phyloP scores from a whole-genome alignment of 805 yeast genomes.

The Nakazawaea siamensis region DNA sequence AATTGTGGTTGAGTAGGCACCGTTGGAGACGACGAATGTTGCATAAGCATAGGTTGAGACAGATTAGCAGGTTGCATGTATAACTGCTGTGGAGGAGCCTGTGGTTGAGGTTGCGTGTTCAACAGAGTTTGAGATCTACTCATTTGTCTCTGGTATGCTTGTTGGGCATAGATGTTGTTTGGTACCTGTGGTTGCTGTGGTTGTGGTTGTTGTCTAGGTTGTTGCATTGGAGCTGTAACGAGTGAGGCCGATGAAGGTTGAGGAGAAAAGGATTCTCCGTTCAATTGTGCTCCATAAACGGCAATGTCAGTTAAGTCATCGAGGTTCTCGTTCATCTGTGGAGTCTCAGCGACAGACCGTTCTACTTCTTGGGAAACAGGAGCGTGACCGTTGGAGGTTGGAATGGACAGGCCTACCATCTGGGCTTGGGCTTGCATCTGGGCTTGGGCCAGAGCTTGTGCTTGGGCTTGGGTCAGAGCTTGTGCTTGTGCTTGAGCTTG shows the following conservation, averaged over 20 bases:
- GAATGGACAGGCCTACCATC: background rate
- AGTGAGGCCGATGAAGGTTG: too few relatives aligned
- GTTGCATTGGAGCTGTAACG: too few relatives aligned
- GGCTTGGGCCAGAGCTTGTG: conserved; percentile 17
- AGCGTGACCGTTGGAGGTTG: background rate
- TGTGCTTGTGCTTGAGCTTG: conserved; percentile 4
- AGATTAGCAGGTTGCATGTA: background rate
- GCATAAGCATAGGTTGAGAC: background rate
- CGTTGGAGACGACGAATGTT: conserved; percentile 20
- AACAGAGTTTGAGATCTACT: background rate
- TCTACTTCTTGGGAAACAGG: background rate
- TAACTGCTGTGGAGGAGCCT: background rate
- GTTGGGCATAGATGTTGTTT: conserved; percentile 9
- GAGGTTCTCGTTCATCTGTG: conserved; percentile 8
- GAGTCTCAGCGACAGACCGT: background rate
- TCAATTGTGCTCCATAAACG: conserved; percentile 12
- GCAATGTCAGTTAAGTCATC: conserved; percentile 12
- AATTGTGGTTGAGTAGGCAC: conserved; percentile 13
- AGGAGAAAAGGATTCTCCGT: conserved; percentile 10
- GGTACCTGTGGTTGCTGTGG: conserved; percentile 1
- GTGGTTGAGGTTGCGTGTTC: background rate
- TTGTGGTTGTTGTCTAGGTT: conserved; percentile 1
- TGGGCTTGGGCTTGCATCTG: conserved; percentile 14
- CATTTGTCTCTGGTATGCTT: conserved; percentile 6
- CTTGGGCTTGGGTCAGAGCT: conserved; percentile 5